Base-by-base conservation (phyloP, 306 rosid species). In the Pyrus bretschneideri region DNA sequence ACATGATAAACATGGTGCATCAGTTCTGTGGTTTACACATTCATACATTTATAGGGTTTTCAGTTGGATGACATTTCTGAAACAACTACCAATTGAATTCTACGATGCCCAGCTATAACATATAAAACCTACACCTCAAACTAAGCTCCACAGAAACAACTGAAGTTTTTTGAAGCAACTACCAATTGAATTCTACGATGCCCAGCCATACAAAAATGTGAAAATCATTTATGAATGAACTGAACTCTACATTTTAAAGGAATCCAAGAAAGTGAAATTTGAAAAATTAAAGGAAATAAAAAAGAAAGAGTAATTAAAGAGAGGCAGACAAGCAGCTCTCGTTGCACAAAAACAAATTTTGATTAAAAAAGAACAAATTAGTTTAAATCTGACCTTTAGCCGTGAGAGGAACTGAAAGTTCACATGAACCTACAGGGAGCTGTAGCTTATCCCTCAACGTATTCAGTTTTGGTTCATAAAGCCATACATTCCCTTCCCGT, bases 401-500 rank as follows among this genome's bases (percentile, higher is more conserved):
- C 59, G 85, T 77, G 78, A 89, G 84, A 62, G 97, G 96, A 87
- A 95, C 93, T 14, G 97, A 88, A 79, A 92, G 98, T 81, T 95
- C 97, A 79, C 98, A 90, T 33, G 98, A 92, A 38, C 97, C 98
- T 57, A 88, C 87, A 5, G 97, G 98, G 31, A 95, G 93, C 83
- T 84, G 91, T 11, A 86, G 65, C 75, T 90, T 95, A 29, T 89
- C 85, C 83, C 97, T 80, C 74, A 92, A 72, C 10, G 84, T 81
- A 72, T 87, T 85, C 83, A 95, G 78, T 91, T 90, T 82, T 49
- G 97, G 97, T 71, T 73, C 84, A 81, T 90, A 95, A 42, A 95
- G 72, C 98, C 98, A 95, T 9, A 14, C 89, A 83, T 89, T 84
- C 51, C 97, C 91, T 83, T 87, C 82, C 14, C 29, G 93, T 10